These are phyloP conservation scores for Cinnamomum micranthum DNA, from an alignment of 164 flowering plant species.

Conservation along the genomic window DNA sequence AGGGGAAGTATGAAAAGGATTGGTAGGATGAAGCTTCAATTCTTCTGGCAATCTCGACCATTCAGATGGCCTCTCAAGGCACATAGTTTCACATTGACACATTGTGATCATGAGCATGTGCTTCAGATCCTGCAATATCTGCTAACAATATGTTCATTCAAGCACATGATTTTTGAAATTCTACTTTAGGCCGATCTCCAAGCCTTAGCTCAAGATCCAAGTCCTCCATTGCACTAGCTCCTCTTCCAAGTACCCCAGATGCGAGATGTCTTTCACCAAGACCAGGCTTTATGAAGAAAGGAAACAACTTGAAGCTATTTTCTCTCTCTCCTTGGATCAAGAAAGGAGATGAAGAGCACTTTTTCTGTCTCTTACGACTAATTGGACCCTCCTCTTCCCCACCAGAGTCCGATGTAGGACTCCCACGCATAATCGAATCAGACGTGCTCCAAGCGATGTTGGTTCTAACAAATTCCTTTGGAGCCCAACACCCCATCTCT, in stretches of 20 bases:
- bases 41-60: too few relatives aligned
- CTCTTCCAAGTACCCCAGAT: conserved; percentile 28
- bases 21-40: too few relatives aligned
- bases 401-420: not conserved
- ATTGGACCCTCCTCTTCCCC: conserved; percentile 21
- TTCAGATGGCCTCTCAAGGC: too few relatives aligned
- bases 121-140: too few relatives aligned
- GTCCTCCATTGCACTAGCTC: conserved; percentile 41
- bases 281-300: conserved; percentile 15
- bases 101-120: too few relatives aligned
- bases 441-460: conserved; percentile 25
- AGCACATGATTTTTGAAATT: conserved; percentile 5
- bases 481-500: conserved; percentile 17
- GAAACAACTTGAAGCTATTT: not conserved
- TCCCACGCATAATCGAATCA: conserved; percentile 24
- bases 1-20: too few relatives aligned
- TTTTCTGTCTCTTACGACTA: conserved; percentile 41
- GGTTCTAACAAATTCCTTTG: conserved; percentile 16
- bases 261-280: conserved; percentile 20
- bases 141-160: conserved; percentile 1
- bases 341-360: conserved; percentile 20
- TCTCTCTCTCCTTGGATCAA: conserved; percentile 1
- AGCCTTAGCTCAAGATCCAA: conserved; percentile 93
- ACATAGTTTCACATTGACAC: too few relatives aligned
- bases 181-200: conserved; percentile 51